Evolutionary conservation across 108 stramenopile genomes (phyloP), one percentile per base, ranked within the genome.

Genomic region (Fragilariopsis cylindrus): DNA sequence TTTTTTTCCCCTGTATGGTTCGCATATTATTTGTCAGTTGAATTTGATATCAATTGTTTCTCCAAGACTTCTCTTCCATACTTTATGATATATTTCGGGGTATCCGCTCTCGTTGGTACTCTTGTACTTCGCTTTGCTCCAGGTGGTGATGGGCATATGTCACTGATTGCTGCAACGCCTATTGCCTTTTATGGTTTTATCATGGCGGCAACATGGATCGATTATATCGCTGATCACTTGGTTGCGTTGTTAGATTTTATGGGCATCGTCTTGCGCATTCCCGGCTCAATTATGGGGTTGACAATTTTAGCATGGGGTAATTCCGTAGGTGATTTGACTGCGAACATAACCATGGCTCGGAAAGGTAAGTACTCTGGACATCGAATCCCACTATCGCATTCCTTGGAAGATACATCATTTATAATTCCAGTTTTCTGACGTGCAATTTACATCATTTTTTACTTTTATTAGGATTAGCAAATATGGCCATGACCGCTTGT

Each of bases 241-340:
- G 98, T 98, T n/a, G 74, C 80, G 6, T 65, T 97, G 15, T 81
- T 98, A 8, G 82, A 87, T 49, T 85, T 94, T 30, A 84, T 98
- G 40, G 98, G 98, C 7, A 85, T 90, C 45, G 58, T 96, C 3
- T 73, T 87, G 50, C 81, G 82, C 49, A 90, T 98, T 53, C 96
- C 97, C 0, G 79, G 80, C 6, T 76, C 89, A 48, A 79, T 99
- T 49, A 86, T 99, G 72, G 98, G 97, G 7, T 60, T 98, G 11
- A 99, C 98, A 2, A 73, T 98, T 46, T 87, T 99, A 6, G 98
- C 98, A 3, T 98, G 97, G 93, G 98, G 97, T 5, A 97, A 97
- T 75, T 91, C 89, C 11, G 74, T 93, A 63, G 96, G 94, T 39
- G 98, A 99, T 80, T 73, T 98, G 30, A 81, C 88, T 63, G 95